phyloP scores from a whole-genome alignment of 1,139 yeast species.

The Yamadazyma sp. region DNA sequence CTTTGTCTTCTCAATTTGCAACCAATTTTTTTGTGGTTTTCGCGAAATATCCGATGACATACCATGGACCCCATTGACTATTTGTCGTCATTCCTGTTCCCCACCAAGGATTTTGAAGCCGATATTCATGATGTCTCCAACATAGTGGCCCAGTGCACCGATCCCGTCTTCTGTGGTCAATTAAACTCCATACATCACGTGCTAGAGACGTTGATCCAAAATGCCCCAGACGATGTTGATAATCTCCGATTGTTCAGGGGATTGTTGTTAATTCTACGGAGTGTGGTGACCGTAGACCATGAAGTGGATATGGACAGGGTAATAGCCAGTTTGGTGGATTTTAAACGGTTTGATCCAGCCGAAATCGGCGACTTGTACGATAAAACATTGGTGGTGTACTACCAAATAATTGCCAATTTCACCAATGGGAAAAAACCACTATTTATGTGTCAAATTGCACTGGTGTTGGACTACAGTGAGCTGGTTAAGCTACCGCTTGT shows the following conservation, averaged over 20 bases:
- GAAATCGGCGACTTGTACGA: constrained; percentile 11
- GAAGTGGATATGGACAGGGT: constrained; percentile 5
- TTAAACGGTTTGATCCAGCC: constrained; percentile 7
- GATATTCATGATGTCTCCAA: neutral
- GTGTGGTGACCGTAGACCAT: constrained; percentile 13
- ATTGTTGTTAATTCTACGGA: constrained; percentile 19
- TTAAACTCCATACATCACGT: neutral
- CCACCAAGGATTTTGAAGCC: neutral
- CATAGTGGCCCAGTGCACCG: constrained; percentile 1
- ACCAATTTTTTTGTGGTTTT: neutral
- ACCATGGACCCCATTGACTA: neutral
- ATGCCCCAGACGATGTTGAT: constrained; percentile 4
- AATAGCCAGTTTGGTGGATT: constrained; percentile 10
- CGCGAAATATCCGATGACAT: neutral
- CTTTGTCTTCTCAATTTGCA: neutral
- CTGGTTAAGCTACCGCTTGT: constrained; percentile 11
- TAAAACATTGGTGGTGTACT: constrained; percentile 18
- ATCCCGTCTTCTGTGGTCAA: neutral
- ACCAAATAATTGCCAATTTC: constrained; percentile 24
- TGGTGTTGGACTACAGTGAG: constrained; percentile 6
- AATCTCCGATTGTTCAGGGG: constrained; percentile 23
- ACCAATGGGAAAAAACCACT: constrained; percentile 9
- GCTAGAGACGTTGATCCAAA: neutral
- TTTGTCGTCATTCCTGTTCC: neutral
- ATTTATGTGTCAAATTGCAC: constrained; percentile 4